Conservation (phyloP, 345 rosid species). For the Arabidopsis arenosa region DNA sequence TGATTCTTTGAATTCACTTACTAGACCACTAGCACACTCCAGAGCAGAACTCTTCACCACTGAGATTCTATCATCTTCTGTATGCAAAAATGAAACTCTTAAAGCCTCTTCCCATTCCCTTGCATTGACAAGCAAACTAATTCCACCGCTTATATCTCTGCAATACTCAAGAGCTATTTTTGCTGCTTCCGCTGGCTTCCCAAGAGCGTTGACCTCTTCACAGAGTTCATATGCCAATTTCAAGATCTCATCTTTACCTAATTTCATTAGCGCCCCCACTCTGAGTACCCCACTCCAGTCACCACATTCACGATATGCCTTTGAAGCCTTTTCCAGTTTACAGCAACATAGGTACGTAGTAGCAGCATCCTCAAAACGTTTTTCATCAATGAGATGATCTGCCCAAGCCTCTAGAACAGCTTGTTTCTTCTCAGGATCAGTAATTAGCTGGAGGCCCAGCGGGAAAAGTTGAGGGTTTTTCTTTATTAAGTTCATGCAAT, state of each 20-base stretch:
- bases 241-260: slow-evolving; percentile 68
- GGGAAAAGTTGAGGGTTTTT: slow-evolving; percentile 85
- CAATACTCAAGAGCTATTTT: slow-evolving; percentile 90
- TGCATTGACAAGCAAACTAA: slow-evolving; percentile 71
- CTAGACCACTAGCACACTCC: slow-evolving; percentile 71
- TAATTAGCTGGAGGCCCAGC: slow-evolving; percentile 70
- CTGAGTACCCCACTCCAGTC: slow-evolving; percentile 91
- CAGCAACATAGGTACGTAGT: slow-evolving; percentile 76
- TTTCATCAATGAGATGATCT: slow-evolving; percentile 75
- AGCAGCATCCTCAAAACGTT: slow-evolving; percentile 90
- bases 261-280: slow-evolving; percentile 80
- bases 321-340: slow-evolving; percentile 80
- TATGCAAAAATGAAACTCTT: slow-evolving; percentile 78
- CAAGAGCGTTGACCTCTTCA: slow-evolving; percentile 95
- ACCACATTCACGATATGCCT: slow-evolving; percentile 84
- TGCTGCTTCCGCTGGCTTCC: slow-evolving; percentile 95
- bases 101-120: slow-evolving; percentile 98
- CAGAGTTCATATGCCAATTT: slow-evolving; percentile 82
- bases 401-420: slow-evolving; percentile 93
- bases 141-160: slow-evolving; percentile 68
- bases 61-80: slow-evolving; percentile 60
- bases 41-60: slow-evolving; percentile 72
- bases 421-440: slow-evolving; percentile 63
- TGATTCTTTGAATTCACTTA: slow-evolving; percentile 77
- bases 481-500: slow-evolving; percentile 77